Evolutionary conservation across 441 rosid species (phyloP).

Genomic region (Francoa sonchifolia): DNA sequence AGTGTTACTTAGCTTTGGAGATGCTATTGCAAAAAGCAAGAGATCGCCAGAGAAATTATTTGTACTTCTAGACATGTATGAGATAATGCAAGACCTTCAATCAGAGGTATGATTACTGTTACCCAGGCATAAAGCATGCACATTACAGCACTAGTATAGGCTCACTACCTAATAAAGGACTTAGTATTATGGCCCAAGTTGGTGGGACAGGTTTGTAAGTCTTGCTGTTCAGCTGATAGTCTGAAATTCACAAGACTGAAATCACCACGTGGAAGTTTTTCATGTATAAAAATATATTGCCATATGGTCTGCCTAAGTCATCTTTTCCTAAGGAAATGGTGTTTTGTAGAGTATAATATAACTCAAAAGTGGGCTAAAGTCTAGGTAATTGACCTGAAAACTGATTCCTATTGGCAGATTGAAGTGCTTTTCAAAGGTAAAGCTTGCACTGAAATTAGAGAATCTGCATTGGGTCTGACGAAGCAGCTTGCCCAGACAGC

Average conservation of each 20-base stretch:
- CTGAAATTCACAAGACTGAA: neutral
- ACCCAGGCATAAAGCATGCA: neutral
- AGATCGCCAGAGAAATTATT: conserved; percentile 94
- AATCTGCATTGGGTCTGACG: conserved; percentile 73
- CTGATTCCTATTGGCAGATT: conserved; percentile 34
- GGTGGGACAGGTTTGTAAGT: no score
- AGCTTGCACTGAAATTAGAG: conserved; percentile 78
- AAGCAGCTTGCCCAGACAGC: conserved; percentile 86
- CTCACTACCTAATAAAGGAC: conserved; percentile 1
- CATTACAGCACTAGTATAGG: neutral
- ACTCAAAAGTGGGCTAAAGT: neutral
- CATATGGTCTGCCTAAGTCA: no score
- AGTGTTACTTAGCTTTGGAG: conserved; percentile 96
- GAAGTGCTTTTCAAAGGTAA: conserved; percentile 71
- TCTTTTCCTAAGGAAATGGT: no score
- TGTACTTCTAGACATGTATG: conserved; percentile 97
- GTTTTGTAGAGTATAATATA: neutral
- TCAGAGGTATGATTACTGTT: conserved; percentile 51
- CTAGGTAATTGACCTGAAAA: neutral
- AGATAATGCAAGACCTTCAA: conserved; percentile 92
- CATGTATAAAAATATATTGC: no score
- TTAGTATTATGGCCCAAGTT: neutral
- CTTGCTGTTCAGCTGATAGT: no score
- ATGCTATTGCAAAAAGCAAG: conserved; percentile 95
- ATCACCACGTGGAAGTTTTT: no score